Base-by-base conservation (phyloP, 768 basidiomycete species). In the Boletus sensibilis region DNA sequence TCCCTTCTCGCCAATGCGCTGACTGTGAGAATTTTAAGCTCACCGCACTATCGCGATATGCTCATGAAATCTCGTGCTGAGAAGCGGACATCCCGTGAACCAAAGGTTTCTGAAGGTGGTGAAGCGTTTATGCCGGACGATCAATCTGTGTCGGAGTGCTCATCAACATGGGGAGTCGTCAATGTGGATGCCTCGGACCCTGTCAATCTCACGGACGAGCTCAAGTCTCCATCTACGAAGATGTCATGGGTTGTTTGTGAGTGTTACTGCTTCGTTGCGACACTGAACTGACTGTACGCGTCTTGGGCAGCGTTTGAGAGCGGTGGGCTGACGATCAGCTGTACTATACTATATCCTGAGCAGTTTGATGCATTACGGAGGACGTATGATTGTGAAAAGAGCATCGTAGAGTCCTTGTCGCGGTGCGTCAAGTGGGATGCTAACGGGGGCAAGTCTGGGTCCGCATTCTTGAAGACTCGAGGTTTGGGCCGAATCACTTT, bases 341-440 rank as follows among this genome's bases (percentile, higher is more conserved):
- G 94, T 67, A 92, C 92, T 2, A 87, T 98, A 56, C 83, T 98
- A 43, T 98, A 93, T 70, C 94, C 95, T 1, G 96, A 98, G 68
- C 94, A 97, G 68, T 99, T 99, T 62, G 95, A 98, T 62, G 92
- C 92, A 4, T 72, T 99, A 41, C 85, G 97, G 14, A 81, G 91
- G 34, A 94, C 88, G 18, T 98, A 96, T 62, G 92, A 94, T 59
- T 97, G 94, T 66, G 93, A 97, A 64, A 88, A 87, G 66, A 94
- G 90, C 64, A 93, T 98, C 75, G 83, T 98, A 40, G 94, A 98
- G 69, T 94, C 92, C 0, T 75, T 99, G 16, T 88, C 97, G 0
- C 80, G 96, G 27, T 99, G 97, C 69, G 83, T 96, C 59, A 96
- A 96, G 69, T 99, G 95, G 92, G 88, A 98, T 66, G 87, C 93